Percentiles rank a stretch among this genome's conserved stretches.
Evolutionary conservation across 2,329 filamentous ascomycete genomes (phyloP).

Genomic region (Stachybotrys echinatus): DNA sequence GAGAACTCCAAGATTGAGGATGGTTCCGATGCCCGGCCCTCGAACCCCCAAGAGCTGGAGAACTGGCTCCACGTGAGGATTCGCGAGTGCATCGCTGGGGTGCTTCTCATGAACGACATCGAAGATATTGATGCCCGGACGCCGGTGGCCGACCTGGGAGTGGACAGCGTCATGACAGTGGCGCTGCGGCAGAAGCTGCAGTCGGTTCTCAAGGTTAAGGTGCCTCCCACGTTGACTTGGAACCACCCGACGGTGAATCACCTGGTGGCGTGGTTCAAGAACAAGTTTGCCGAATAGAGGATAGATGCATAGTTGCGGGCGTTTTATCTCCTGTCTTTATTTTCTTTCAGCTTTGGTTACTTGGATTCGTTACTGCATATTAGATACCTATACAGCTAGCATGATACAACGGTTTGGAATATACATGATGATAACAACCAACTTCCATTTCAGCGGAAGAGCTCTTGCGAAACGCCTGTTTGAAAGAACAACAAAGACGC

Average conservation of each 20-base stretch:
- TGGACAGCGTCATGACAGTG: constrained; percentile 4
- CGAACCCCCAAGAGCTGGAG: background rate
- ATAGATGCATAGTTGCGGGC: background rate
- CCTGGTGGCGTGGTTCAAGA: constrained; percentile 4
- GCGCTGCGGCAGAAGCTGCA: constrained; percentile 3
- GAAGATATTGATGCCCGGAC: background rate
- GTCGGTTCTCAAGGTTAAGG: constrained; percentile 2
- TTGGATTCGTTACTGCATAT: no score
- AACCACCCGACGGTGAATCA: constrained; percentile 4
- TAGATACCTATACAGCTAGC: no score
- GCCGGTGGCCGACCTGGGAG: background rate
- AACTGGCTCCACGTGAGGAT: background rate
- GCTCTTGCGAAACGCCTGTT: no score
- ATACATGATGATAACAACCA: no score
- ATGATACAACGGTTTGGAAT: no score
- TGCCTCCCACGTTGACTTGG: constrained; percentile 6
- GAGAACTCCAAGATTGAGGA: background rate
- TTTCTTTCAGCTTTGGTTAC: no score
- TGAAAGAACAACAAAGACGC: no score
- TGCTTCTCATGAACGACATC: constrained; percentile 1
- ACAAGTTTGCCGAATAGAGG: background rate
- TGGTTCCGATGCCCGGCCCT: background rate
- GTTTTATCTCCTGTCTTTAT: background rate
- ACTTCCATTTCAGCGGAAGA: no score
- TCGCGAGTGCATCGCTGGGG: background rate